Base-by-base conservation (phyloP, 2,329 filamentous ascomycete genomes). In the Xylariaceae sp. region DNA sequence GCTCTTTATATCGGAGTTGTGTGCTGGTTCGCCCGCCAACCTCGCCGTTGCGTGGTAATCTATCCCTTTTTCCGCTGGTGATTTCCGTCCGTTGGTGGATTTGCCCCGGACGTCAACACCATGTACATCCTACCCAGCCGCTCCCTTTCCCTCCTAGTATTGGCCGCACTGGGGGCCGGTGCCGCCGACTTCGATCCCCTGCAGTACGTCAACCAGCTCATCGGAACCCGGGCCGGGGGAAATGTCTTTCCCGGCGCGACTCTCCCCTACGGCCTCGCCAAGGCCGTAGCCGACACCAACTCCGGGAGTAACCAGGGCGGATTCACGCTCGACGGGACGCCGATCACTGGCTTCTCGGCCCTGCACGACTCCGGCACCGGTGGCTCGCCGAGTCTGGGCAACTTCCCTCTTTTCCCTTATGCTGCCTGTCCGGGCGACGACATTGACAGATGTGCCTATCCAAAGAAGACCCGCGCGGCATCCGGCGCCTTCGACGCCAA, bases 341-440 rank as follows among this genome's bases (percentile, higher is more conserved):
- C 71, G 1, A 74, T 83, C 34, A 75, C 74, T 4, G 82, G 81
- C 13, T 84, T 83, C 67, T 80, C 77, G 12, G 74, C 77, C 36
- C 74, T 83, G 71, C 80, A 83, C 63, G 81, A 84, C 62, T 80
- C 77, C 1, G 80, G 80, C 1, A 83, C 80, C 0, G 81, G 81
- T 19, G 75, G 76, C 7, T 69, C 71, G 1, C 81, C 86, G 0
- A 88, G 84, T 3, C 71, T 89, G 15, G 87, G 86, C 13, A 89
- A 88, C 64, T 90, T 90, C 49, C 84, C 87, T 0, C 72, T 90
- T 1, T 89, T 90, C 58, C 77, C 86, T 0, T 85, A 88, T 57
- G 71, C 79, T 3, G 74, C 75, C 39, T 90, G 87, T 58, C 74
- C 78, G 0, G 76, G 73, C 13, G 80, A 87, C 56, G 78, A 84